Evolutionary conservation across 768 basidiomycete species (phyloP).

Genomic region (Terana coerulea): DNA sequence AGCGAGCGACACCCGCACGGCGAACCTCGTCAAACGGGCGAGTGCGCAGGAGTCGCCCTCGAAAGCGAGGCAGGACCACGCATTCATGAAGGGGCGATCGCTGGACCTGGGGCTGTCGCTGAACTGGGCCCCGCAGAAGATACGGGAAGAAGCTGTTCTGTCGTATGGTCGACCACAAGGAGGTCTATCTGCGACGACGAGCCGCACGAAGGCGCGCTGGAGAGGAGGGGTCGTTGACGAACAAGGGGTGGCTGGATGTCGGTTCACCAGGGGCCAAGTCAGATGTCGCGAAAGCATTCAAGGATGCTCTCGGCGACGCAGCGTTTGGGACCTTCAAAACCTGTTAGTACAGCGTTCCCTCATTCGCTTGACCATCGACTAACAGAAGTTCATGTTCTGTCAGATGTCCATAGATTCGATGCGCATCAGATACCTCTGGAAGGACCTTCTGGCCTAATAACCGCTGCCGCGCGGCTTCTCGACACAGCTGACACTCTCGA

Average conservation of each 20-base stretch:
- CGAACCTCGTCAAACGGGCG: background rate
- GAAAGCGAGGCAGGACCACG: slow-evolving; percentile 14
- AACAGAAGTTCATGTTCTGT: background rate
- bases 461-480: slow-evolving; percentile 59
- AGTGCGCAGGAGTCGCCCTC: slow-evolving; percentile 10
- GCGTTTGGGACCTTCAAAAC: slow-evolving; percentile 48
- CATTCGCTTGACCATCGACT: too few relatives aligned
- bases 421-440: slow-evolving; percentile 72
- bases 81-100: slow-evolving; percentile 57
- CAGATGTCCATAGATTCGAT: slow-evolving; percentile 75
- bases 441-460: slow-evolving; percentile 66
- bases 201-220: slow-evolving; percentile 20
- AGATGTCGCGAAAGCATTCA: slow-evolving; percentile 37
- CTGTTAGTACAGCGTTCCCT: slow-evolving; percentile 43
- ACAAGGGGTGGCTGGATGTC: slow-evolving; percentile 26
- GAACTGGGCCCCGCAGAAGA: slow-evolving; percentile 66
- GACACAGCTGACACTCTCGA: slow-evolving; percentile 39
- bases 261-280: slow-evolving; percentile 20
- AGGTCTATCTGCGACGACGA: slow-evolving; percentile 10
- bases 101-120: slow-evolving; percentile 68
- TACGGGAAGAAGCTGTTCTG: slow-evolving; percentile 64
- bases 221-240: slow-evolving; percentile 19
- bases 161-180: slow-evolving; percentile 11
- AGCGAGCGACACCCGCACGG: slow-evolving; percentile 19
- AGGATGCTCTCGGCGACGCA: slow-evolving; percentile 31